Percentiles rank a stretch among this genome's conserved stretches.
Evolutionary conservation across 495 filamentous ascomycete species (phyloP).

Genomic region (Aspergillus conjunctus): DNA sequence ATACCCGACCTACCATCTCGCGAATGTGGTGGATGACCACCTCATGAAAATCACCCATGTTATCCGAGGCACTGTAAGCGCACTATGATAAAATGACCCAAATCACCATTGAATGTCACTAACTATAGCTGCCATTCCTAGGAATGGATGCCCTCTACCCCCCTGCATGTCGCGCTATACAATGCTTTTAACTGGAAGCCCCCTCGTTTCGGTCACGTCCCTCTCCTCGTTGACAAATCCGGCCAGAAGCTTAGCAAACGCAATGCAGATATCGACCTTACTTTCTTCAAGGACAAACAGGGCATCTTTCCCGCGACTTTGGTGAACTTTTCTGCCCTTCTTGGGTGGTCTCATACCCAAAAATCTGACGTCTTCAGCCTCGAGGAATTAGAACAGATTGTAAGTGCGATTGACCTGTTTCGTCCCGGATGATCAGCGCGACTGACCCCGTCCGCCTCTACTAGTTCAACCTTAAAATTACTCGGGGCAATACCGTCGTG

Average conservation of each 20-base stretch:
- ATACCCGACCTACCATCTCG: slow-evolving; percentile 92
- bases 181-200: slow-evolving; percentile 85
- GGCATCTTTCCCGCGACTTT: slow-evolving; percentile 74
- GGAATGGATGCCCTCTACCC: slow-evolving; percentile 95
- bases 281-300: slow-evolving; percentile 62
- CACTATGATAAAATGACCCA: not conserved
- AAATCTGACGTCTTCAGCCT: slow-evolving; percentile 70
- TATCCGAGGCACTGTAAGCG: slow-evolving; percentile 75
- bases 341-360: slow-evolving; percentile 80
- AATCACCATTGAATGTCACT: not conserved
- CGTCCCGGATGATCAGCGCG: not conserved
- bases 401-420: slow-evolving; percentile 34
- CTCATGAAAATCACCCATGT: slow-evolving; percentile 95
- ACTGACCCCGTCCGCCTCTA: slow-evolving; percentile 13
- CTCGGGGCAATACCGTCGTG: slow-evolving; percentile 84
- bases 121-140: slow-evolving; percentile 21
- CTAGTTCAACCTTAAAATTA: slow-evolving; percentile 81
- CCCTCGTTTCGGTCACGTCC: slow-evolving; percentile 85
- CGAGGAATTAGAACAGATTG: slow-evolving; percentile 66
- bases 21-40: slow-evolving; percentile 96
- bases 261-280: slow-evolving; percentile 68
- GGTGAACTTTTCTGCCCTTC: slow-evolving; percentile 78
- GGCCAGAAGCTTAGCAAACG: slow-evolving; percentile 91
- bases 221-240: slow-evolving; percentile 73
- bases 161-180: slow-evolving; percentile 85